A percentile compares a stretch with the other conserved stretches of the same genome.
Evolutionary conservation across 1,284 basidiomycete species (phyloP).

Genomic region (Moesziomyces globuligerus): DNA sequence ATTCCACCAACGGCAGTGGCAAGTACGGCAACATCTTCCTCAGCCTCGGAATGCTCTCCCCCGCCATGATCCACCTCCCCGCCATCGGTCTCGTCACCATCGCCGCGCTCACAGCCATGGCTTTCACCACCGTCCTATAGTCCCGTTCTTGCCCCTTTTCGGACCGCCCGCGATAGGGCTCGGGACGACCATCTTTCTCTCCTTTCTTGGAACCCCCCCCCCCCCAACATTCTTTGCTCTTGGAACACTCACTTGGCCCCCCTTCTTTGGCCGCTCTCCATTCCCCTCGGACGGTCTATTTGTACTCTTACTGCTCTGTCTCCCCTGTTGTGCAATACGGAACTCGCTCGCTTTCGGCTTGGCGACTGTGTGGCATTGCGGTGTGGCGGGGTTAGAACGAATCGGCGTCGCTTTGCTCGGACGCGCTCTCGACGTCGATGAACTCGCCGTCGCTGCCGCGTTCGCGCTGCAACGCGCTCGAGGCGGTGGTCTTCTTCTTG

Average conservation of each 20-base stretch:
- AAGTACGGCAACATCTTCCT: constrained; percentile 55
- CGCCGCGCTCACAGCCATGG: background rate
- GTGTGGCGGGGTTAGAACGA: constrained; percentile 19
- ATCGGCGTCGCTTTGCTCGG: constrained; percentile 45
- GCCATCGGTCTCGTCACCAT: constrained; percentile 5
- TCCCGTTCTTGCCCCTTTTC: background rate
- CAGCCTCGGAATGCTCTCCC: constrained; percentile 31
- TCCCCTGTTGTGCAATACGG: background rate
- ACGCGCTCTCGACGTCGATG: constrained; percentile 49
- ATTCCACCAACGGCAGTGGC: constrained; percentile 47
- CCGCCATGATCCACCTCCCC: constrained; percentile 1
- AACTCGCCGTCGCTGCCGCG: constrained; percentile 48
- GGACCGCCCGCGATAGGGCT: constrained; percentile 1
- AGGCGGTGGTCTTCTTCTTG: constrained; percentile 12
- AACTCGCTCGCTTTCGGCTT: background rate
- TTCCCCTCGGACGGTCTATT: background rate
- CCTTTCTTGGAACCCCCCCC: background rate
- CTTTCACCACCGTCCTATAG: background rate
- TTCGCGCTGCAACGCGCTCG: constrained; percentile 33
- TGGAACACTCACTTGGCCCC: background rate
- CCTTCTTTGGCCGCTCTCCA: background rate
- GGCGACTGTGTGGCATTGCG: too few relatives aligned
- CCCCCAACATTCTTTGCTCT: background rate
- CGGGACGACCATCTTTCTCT: constrained; percentile 1
- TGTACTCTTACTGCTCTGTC: constrained; percentile 5